Percentiles rank a stretch among this genome's conserved stretches.
phyloP scores from a whole-genome alignment of 306 rosid species.

The Acacia melanoxylon region DNA sequence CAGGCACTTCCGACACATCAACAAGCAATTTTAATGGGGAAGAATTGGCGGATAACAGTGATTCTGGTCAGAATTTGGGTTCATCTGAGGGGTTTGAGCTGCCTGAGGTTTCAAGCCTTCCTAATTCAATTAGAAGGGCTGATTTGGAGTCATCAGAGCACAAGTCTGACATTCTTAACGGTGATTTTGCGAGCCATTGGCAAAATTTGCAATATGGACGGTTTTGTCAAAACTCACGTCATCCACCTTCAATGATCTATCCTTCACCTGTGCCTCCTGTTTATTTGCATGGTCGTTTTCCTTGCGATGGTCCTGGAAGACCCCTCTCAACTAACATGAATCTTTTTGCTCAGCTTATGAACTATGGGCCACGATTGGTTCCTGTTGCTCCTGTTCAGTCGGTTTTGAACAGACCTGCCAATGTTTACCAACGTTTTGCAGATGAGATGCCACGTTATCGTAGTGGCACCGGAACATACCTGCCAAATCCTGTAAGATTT shows the following conservation, averaged over 20 bases:
- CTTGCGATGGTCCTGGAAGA: conserved; percentile 85
- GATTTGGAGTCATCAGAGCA: conserved; percentile 43
- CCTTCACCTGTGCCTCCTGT: conserved; percentile 63
- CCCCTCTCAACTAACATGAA: conserved; percentile 64
- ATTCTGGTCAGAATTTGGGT: conserved; percentile 57
- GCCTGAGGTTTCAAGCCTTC: conserved; percentile 43
- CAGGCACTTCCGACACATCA: conserved; percentile 56
- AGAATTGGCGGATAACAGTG: conserved; percentile 46
- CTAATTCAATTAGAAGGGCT: conserved; percentile 38
- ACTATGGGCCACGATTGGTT: conserved; percentile 59
- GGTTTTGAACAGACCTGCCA: conserved; percentile 60
- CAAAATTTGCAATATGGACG: conserved; percentile 68
- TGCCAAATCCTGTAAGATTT: conserved; percentile 79
- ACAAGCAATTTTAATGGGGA: conserved; percentile 52
- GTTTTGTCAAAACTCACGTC: conserved; percentile 53
- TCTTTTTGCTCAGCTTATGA: conserved; percentile 47
- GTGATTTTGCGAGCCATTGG: conserved; percentile 71
- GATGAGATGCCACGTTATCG: conserved; percentile 73
- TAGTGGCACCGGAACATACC: conserved; percentile 84
- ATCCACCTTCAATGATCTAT: conserved; percentile 41
- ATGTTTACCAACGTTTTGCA: conserved; percentile 52
- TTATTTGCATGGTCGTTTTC: conserved; percentile 64
- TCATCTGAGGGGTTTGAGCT: conserved; percentile 47
- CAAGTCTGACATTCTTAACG: conserved; percentile 64
- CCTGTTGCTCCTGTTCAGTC: conserved; percentile 65